Conservation (phyloP, 805 yeast species). For the Maudiozyma bulderi region DNA sequence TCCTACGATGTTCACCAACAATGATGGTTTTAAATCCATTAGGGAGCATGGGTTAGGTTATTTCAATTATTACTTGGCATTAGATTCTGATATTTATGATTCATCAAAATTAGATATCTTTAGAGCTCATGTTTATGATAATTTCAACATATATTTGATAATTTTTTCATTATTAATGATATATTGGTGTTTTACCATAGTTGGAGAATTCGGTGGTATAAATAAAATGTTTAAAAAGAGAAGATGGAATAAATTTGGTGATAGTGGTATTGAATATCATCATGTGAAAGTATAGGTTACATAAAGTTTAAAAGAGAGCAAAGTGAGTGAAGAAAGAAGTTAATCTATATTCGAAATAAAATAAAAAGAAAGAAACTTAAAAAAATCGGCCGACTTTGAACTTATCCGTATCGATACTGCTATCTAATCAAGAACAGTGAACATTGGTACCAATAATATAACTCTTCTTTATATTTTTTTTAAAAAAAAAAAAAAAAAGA, state of each 20-base stretch:
- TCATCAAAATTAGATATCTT: constrained; percentile 11
- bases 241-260: not conserved
- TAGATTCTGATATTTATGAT: constrained; percentile 17
- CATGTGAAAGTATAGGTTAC: constrained; percentile 1
- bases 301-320: not conserved
- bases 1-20: constrained; percentile 20
- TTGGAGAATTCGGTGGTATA: not conserved
- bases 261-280: constrained; percentile 8
- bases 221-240: not conserved
- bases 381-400: too few relatives aligned
- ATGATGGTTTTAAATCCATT: constrained; percentile 26
- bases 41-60: constrained; percentile 27
- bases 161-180: constrained; percentile 10
- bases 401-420: too few relatives aligned
- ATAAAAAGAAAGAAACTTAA: too few relatives aligned
- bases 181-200: constrained; percentile 5
- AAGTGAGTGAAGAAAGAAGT: too few relatives aligned
- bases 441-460: too few relatives aligned
- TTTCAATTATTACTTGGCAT: constrained; percentile 23
- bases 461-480: too few relatives aligned
- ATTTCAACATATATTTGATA: constrained; percentile 16
- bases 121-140: constrained; percentile 18
- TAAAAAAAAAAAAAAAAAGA: too few relatives aligned
- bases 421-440: too few relatives aligned
- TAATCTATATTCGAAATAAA: too few relatives aligned